These are phyloP conservation scores for Malassezia sympodialis DNA, from an alignment of 1,284 basidiomycete genomes.

Conservation along the genomic window DNA sequence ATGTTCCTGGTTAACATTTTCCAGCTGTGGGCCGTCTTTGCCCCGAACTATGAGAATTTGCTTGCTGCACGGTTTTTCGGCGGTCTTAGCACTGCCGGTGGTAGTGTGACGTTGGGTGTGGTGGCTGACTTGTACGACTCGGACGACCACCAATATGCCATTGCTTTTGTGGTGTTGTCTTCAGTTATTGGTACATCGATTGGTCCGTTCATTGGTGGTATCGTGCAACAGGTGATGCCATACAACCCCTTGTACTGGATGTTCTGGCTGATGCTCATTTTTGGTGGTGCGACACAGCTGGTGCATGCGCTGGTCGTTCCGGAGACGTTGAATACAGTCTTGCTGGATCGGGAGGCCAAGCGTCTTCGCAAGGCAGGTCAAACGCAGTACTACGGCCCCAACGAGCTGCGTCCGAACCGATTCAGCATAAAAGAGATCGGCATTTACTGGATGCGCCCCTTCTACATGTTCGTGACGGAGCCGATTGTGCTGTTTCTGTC, in stretches of 20 bases:
- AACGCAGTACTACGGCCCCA: constrained; percentile 49
- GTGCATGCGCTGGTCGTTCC: constrained; percentile 50
- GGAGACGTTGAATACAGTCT: constrained; percentile 49
- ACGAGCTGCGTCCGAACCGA: constrained; percentile 47
- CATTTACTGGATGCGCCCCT: constrained; percentile 47
- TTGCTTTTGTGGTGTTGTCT: constrained; percentile 45
- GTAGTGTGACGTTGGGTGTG: constrained; percentile 51
- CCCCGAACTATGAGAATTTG: constrained; percentile 44
- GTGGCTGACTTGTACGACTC: constrained; percentile 48
- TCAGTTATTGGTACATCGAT: constrained; percentile 42
- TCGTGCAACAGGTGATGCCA: constrained; percentile 24
- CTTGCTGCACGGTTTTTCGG: constrained; percentile 46
- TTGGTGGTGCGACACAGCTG: constrained; percentile 48
- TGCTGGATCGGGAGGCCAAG: constrained; percentile 50
- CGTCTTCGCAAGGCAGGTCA: constrained; percentile 41
- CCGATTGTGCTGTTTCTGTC: constrained; percentile 51
- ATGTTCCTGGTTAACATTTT: constrained; percentile 48
- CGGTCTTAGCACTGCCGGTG: constrained; percentile 48
- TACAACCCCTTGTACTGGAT: constrained; percentile 32
- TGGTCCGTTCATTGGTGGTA: constrained; percentile 43
- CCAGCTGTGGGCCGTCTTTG: constrained; percentile 36
- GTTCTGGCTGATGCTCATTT: constrained; percentile 50
- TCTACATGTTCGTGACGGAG: constrained; percentile 48
- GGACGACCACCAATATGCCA: constrained; percentile 46
- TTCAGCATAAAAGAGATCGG: constrained; percentile 48